A percentile compares a stretch with the other conserved stretches of the same genome.
These are phyloP conservation scores for Paraleonurus japonicus DNA, from an alignment of 257 asterid species.

Conservation along the genomic window DNA sequence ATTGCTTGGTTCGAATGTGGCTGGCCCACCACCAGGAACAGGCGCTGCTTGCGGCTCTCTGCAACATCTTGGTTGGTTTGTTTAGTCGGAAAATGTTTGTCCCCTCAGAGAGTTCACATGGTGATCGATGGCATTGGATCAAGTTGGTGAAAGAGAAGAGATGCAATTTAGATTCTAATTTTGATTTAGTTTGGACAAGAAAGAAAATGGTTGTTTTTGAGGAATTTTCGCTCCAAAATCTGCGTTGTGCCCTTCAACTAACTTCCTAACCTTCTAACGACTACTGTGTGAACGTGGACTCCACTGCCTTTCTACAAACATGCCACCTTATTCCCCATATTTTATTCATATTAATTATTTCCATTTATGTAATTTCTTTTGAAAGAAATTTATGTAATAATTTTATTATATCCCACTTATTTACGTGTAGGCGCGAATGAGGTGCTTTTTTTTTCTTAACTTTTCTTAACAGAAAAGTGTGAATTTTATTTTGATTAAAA, in stretches of 20 bases:
- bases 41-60: constrained; percentile 62
- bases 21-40: constrained; percentile 74
- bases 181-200: constrained; percentile 5
- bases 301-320: constrained; percentile 2
- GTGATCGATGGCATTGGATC: not conserved
- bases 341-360: not conserved
- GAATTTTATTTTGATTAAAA: too few relatives aligned
- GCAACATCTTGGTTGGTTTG: constrained; percentile 35
- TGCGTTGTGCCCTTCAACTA: constrained; percentile 42
- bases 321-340: not conserved
- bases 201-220: constrained; percentile 32
- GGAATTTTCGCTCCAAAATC: constrained; percentile 47
- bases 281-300: constrained; percentile 15
- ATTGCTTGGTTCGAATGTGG: constrained; percentile 65
- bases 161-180: not conserved
- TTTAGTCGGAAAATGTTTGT: not conserved
- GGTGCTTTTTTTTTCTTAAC: too few relatives aligned
- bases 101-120: constrained; percentile 7
- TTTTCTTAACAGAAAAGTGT: too few relatives aligned
- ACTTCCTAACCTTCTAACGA: constrained; percentile 4
- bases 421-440: too few relatives aligned
- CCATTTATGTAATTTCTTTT: not conserved
- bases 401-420: too few relatives aligned
- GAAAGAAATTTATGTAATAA: too few relatives aligned
- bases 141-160: constrained; percentile 12